phyloP scores from a whole-genome alignment of 495 filamentous ascomycete species.

The Tuber microsphaerosporum region DNA sequence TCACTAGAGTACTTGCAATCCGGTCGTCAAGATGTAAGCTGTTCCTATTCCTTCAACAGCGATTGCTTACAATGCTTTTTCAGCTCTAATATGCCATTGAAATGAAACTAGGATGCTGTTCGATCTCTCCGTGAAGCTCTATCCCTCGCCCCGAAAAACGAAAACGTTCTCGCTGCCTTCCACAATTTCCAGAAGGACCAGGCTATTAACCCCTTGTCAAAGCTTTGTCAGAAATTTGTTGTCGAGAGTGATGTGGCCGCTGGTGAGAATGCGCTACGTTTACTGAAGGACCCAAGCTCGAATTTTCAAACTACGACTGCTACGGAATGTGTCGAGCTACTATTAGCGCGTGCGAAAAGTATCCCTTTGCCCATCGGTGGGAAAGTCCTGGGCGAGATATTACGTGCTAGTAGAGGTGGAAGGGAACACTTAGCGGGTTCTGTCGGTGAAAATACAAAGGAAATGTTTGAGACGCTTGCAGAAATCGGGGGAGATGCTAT shows the following conservation, averaged over 20 bases:
- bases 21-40: conserved; percentile 28
- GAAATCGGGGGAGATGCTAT: conserved; percentile 56
- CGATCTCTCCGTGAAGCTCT: conserved; percentile 58
- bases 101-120: conserved; percentile 49
- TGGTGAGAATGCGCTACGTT: conserved; percentile 53
- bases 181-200: conserved; percentile 35
- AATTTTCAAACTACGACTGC: conserved; percentile 51
- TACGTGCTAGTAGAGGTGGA: conserved; percentile 53
- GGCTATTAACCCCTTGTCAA: conserved; percentile 45
- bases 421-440: conserved; percentile 51
- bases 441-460: conserved; percentile 48
- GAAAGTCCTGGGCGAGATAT: conserved; percentile 54
- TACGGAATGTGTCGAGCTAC: conserved; percentile 51
- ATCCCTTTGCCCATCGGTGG: conserved; percentile 49
- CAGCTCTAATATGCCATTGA: conserved; percentile 3
- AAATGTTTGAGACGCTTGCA: conserved; percentile 54
- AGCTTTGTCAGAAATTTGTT: conserved; percentile 53
- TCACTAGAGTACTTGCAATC: conserved; percentile 37
- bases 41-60: conserved; percentile 5
- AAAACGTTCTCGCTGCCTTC: conserved; percentile 34
- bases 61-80: conserved; percentile 12
- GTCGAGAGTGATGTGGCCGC: conserved; percentile 49
- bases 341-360: conserved; percentile 47
- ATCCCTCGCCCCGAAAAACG: conserved; percentile 54
- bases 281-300: conserved; percentile 51